Evolutionary conservation across 2,329 filamentous ascomycete species (phyloP).

Genomic region (Exophiala phaeomuriformis): DNA sequence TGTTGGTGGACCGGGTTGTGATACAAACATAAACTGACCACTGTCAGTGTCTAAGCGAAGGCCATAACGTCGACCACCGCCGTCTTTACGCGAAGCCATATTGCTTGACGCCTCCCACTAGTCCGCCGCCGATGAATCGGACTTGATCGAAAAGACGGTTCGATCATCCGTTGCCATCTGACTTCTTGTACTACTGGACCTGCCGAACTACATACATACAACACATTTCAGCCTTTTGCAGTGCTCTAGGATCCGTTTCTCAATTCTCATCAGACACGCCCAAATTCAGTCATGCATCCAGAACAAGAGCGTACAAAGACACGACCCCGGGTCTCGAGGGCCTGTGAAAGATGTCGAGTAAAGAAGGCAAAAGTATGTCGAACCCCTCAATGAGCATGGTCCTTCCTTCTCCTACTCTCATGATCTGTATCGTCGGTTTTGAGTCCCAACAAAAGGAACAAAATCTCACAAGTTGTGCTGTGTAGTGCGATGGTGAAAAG

Average conservation of each 20-base stretch:
- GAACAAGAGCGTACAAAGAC: conserved; percentile 3
- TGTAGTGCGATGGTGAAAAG: conserved; percentile 15
- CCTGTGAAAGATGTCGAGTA: conserved; percentile 14
- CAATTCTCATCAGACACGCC: neutral
- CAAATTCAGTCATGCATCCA: conserved; percentile 1
- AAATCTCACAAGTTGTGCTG: neutral
- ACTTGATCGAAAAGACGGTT: neutral
- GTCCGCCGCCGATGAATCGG: neutral
- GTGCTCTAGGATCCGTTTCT: neutral
- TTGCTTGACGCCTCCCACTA: neutral
- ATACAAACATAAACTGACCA: neutral
- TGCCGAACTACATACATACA: neutral
- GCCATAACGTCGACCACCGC: too few relatives aligned
- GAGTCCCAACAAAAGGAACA: neutral
- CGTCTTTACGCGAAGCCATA: too few relatives aligned
- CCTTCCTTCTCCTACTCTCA: neutral
- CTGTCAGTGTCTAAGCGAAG: neutral
- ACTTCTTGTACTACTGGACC: neutral
- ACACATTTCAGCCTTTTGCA: neutral
- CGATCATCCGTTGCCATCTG: neutral
- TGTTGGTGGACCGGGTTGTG: neutral
- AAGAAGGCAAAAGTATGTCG: conserved; percentile 13
- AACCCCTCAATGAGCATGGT: too few relatives aligned
- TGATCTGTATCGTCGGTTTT: too few relatives aligned
- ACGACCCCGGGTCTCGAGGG: conserved; percentile 10